Evolutionary conservation across 441 rosid genomes (phyloP), one percentile per base, ranked within the genome.

Genomic region (Croton laevigatus): DNA sequence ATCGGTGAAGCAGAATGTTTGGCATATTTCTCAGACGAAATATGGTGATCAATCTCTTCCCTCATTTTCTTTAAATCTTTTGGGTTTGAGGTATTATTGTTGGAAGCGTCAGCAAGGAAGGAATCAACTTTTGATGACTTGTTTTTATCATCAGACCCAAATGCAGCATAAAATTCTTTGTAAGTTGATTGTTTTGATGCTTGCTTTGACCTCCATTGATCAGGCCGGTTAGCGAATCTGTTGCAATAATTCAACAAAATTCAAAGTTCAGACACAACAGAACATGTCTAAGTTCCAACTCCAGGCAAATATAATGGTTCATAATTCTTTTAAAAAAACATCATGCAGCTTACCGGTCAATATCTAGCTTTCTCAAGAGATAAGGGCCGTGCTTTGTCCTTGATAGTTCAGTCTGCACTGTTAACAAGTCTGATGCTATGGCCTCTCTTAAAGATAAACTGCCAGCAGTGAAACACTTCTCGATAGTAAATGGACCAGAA

Each of bases 311-410:
- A 55, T 52, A 22, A 20, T 8, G 22, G 12, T 51, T 46, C 62
- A 8, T 40, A 53, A 42, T 19, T 59, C 65, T 38, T 58, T 34
- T 38, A 19, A 62, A 6, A 57, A 7, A 14, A 45, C 37, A 70
- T 69, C 32, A 27, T 27, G 65, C 57, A 66, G 70, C 91, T 84
- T 81, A 91, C 98, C 93, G 84, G 52, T 90, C 90, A 65, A 90
- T 81, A 68, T 58, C 94, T 63, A 95, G 87, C 72, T 82, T 89
- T 87, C 95, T 86, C 17, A 89, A 73, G 77, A 95, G 86, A 80
- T 82, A 86, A 62, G 90, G 91, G 49, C 99, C 98, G 62, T 95
- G 98, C 75, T 82, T 95, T 70, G 96, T 81, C 81, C 87, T 91
- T 48, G 84, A 82, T 68, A 93, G 85, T 80, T 83, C 94, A 63